phyloP scores from a whole-genome alignment of 495 filamentous ascomycete species.

The Collariella sp. region DNA sequence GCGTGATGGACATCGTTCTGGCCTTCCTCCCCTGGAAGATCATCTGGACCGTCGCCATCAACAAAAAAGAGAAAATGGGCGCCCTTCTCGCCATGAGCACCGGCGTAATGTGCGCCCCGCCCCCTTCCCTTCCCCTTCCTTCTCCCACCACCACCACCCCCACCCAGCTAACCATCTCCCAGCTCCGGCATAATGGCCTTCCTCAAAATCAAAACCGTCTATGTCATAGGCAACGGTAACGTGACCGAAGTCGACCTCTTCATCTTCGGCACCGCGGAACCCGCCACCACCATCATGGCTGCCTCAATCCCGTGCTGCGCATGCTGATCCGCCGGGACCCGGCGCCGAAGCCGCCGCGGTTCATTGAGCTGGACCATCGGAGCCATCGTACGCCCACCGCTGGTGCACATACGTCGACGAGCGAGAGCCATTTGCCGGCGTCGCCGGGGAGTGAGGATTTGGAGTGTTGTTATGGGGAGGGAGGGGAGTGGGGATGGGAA shows the following conservation, averaged over 20 bases:
- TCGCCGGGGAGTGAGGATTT: too few species aligned
- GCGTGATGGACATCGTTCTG: constrained; percentile 28
- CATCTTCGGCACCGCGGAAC: constrained; percentile 24
- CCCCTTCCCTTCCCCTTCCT: too few species aligned
- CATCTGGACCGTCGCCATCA: constrained; percentile 30
- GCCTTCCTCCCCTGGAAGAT: constrained; percentile 32
- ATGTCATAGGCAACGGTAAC: background rate
- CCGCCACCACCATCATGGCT: constrained; percentile 27
- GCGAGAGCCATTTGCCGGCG: too few species aligned
- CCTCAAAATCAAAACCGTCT: background rate
- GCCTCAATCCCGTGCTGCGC: constrained; percentile 26
- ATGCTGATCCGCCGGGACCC: constrained; percentile 22
- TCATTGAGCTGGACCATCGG: background rate
- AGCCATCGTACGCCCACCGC: too few species aligned
- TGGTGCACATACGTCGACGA: too few species aligned
- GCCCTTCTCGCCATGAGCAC: constrained; percentile 34
- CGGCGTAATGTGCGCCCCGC: constrained; percentile 24
- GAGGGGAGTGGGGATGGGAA: too few species aligned
- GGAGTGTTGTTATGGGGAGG: too few species aligned
- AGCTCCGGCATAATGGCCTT: too few species aligned
- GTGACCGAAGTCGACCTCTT: constrained; percentile 20
- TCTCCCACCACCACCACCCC: background rate
- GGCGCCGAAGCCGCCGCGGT: constrained; percentile 17
- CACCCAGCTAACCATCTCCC: background rate
- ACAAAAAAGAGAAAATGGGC: constrained; percentile 28